These are phyloP conservation scores for Allium cepa DNA, from an alignment of 106 monocot genomes.

Conservation along the genomic window DNA sequence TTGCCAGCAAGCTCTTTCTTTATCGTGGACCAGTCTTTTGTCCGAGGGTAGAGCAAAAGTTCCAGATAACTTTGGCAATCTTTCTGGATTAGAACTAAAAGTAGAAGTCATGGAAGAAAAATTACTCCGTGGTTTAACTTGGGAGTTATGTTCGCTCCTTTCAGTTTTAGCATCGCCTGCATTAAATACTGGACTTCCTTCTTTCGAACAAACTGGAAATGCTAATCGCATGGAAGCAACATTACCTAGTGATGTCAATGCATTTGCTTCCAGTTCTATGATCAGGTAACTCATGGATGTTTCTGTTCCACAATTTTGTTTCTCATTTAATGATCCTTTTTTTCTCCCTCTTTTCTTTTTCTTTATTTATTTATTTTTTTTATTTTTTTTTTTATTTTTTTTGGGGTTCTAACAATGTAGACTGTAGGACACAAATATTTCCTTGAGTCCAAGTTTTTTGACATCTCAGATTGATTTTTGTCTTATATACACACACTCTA, in stretches of 20 bases:
- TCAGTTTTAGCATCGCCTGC: constrained; percentile 58
- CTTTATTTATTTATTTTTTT: too few species aligned
- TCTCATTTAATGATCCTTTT: background rate
- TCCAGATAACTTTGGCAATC: constrained; percentile 73
- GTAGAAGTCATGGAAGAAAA: constrained; percentile 99
- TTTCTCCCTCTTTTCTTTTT: background rate
- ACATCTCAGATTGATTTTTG: too few species aligned
- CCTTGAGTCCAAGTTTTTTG: too few species aligned
- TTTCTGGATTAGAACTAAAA: constrained; percentile 71
- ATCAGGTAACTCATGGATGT: constrained; percentile 34
- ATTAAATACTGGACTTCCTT: constrained; percentile 63
- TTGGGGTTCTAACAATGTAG: background rate
- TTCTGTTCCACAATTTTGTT: background rate
- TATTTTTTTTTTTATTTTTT: background rate
- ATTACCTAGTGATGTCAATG: constrained; percentile 39
- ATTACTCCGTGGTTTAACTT: constrained; percentile 75
- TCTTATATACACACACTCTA: too few species aligned
- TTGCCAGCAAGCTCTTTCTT: constrained; percentile 76
- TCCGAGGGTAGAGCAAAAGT: constrained; percentile 77
- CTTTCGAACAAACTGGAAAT: constrained; percentile 73
- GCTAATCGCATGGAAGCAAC: constrained; percentile 37
- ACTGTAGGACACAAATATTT: too few species aligned
- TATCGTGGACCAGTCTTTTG: constrained; percentile 77
- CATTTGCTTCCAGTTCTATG: constrained; percentile 54
- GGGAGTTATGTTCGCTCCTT: constrained; percentile 75